Conservation (phyloP, 2,329 filamentous ascomycete genomes). For the Sarocladium kiliense region DNA sequence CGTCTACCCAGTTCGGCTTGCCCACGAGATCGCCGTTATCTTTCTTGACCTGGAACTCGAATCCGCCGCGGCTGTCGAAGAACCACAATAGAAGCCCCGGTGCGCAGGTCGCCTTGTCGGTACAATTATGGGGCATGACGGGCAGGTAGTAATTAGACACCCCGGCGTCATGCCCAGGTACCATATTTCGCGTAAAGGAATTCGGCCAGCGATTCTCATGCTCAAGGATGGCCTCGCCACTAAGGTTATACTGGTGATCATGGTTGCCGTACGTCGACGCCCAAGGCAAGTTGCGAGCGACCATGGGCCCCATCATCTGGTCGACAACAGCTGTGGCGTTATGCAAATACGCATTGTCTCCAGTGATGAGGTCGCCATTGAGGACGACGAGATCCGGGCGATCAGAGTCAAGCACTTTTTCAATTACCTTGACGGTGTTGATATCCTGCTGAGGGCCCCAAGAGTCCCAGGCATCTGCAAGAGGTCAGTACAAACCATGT, state of each 20-base stretch:
- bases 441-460: conserved; percentile 49
- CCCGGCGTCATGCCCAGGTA: conserved; percentile 27
- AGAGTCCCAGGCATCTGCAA: conserved; percentile 35
- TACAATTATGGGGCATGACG: conserved; percentile 33
- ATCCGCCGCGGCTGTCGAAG: conserved; percentile 62
- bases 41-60: conserved; percentile 36
- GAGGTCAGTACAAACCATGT: no score
- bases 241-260: conserved; percentile 56
- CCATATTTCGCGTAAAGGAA: conserved; percentile 35
- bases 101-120: conserved; percentile 20
- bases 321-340: conserved; percentile 56
- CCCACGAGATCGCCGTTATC: conserved; percentile 22
- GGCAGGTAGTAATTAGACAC: conserved; percentile 44
- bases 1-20: conserved; percentile 41
- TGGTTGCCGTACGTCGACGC: conserved; percentile 70
- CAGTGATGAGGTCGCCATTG: conserved; percentile 68
- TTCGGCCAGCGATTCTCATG: conserved; percentile 34
- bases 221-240: conserved; percentile 36
- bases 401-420: conserved; percentile 52
- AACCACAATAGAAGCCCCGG: conserved; percentile 60
- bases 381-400: conserved; percentile 57
- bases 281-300: conserved; percentile 52
- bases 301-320: conserved; percentile 51
- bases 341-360: conserved; percentile 52
- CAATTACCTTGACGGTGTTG: conserved; percentile 52